phyloP scores from a whole-genome alignment of 2,329 filamentous ascomycete species.

The Parastagonospora avenae region DNA sequence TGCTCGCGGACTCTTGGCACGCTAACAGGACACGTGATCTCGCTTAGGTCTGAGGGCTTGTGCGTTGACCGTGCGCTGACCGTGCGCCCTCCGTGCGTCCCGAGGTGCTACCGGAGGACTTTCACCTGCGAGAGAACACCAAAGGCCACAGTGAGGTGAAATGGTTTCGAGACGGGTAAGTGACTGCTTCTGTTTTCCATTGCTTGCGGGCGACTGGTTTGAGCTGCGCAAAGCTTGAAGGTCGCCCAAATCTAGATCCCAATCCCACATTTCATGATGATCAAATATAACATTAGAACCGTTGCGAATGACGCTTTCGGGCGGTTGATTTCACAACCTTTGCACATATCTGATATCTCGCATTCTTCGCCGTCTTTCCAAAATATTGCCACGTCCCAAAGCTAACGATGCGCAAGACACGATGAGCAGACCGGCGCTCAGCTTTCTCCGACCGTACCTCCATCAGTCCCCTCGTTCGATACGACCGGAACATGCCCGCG shows the following conservation, averaged over 20 bases:
- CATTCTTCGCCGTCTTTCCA: not conserved
- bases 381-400: conserved; percentile 10
- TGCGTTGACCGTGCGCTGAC: not conserved
- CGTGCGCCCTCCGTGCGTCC: too few species aligned
- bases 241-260: not conserved
- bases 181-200: not conserved
- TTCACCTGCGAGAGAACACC: not conserved
- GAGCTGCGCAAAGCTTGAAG: not conserved
- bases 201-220: not conserved
- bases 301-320: conserved; percentile 68
- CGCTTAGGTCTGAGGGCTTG: not conserved
- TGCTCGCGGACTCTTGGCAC: not conserved
- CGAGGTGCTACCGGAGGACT: not conserved
- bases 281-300: conserved; percentile 59
- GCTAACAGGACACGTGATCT: conserved; percentile 1
- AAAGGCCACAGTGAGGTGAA: not conserved
- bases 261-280: conserved; percentile 30
- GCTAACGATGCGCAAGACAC: conserved; percentile 45
- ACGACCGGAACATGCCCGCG: conserved; percentile 54
- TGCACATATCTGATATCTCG: conserved; percentile 41
- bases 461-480: conserved; percentile 47
- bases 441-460: conserved; percentile 63
- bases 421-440: conserved; percentile 56
- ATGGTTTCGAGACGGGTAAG: conserved; percentile 17
- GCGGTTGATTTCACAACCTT: conserved; percentile 57